A percentile compares a stretch with the other conserved stretches of the same genome.
Conservation (phyloP, 306 rosid species). For the Cucurbita pepo region DNA sequence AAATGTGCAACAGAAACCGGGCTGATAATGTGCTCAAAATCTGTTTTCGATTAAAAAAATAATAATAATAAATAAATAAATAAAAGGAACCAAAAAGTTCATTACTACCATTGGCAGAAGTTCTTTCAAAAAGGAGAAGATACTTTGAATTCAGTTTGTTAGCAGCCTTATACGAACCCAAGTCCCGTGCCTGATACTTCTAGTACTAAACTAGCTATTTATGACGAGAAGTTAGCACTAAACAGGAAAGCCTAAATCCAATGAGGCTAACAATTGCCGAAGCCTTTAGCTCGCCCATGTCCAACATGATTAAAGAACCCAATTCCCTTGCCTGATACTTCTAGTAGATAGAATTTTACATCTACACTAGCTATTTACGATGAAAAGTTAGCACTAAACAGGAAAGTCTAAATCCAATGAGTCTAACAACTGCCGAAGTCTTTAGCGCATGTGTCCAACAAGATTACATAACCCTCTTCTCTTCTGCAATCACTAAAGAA, state of each 20-base stretch:
- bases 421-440: neutral
- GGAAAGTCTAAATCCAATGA: neutral
- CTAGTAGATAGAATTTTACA: neutral
- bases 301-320: neutral
- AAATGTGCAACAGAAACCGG: constrained; percentile 88
- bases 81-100: constrained; percentile 1
- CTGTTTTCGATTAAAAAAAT: constrained; percentile 26
- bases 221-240: neutral
- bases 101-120: no score
- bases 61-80: no score
- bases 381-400: neutral
- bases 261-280: neutral
- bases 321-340: neutral
- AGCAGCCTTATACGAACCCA: neutral
- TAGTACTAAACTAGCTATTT: neutral
- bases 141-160: no score
- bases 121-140: no score
- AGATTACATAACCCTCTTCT: neutral
- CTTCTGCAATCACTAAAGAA: neutral
- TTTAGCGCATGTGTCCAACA: neutral
- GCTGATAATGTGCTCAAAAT: constrained; percentile 60
- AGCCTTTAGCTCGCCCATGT: neutral
- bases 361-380: neutral
- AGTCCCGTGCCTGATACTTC: neutral
- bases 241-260: neutral